Percentiles rank a stretch among this genome's conserved stretches.
phyloP scores from a whole-genome alignment of 2,329 filamentous ascomycete genomes.

The Fusarium foetens region DNA sequence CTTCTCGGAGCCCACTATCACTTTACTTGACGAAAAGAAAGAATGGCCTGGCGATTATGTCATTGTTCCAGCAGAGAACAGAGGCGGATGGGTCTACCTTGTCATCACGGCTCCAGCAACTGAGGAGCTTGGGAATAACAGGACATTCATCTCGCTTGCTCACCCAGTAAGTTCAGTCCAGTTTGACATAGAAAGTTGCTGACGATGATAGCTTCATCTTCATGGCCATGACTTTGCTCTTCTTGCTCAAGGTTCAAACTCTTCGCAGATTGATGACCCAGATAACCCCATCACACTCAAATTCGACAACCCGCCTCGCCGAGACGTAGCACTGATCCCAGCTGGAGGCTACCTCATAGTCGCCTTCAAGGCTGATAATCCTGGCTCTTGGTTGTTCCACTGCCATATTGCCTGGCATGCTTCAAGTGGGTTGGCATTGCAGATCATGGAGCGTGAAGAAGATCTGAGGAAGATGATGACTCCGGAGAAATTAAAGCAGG shows the following conservation, averaged over 20 bases:
- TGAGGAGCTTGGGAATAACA: not conserved
- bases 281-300: not conserved
- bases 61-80: conserved; percentile 4
- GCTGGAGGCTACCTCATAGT: conserved; percentile 19
- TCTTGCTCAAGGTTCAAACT: conserved; percentile 13
- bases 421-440: conserved; percentile 17
- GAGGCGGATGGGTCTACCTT: conserved; percentile 18
- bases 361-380: conserved; percentile 18
- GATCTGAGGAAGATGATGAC: conserved; percentile 17
- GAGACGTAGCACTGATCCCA: conserved; percentile 18
- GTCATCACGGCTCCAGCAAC: conserved; percentile 10
- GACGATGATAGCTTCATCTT: not conserved
- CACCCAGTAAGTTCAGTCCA: conserved; percentile 7
- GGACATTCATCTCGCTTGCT: not conserved
- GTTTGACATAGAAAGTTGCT: rapidly evolving
- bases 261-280: not conserved
- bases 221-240: conserved; percentile 25
- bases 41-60: not conserved
- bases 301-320: conserved; percentile 17
- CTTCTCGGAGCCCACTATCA: conserved; percentile 23
- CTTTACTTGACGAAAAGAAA: not conserved
- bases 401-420: conserved; percentile 29
- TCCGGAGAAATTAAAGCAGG: conserved; percentile 5
- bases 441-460: conserved; percentile 22
- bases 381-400: conserved; percentile 26